Evolutionary conservation across 169 alveolate species (phyloP), one percentile per base, ranked within the genome.

Genomic region (Theileria orientalis): DNA sequence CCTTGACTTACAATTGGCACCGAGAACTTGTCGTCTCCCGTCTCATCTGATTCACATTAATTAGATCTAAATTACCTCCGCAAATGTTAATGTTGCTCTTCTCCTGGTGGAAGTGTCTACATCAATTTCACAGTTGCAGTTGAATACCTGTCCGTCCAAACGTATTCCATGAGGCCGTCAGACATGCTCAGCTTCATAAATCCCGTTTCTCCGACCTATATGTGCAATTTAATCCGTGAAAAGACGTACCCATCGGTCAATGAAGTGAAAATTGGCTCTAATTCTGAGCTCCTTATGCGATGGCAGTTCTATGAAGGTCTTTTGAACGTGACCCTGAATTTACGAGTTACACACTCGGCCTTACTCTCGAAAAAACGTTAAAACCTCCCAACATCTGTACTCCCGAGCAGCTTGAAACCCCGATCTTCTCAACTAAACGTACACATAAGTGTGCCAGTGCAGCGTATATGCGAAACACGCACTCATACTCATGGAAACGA

Each of bases 351-450:
- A 27, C 6, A 37, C 21, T n/a, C 19, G 16, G 33, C 0, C 54
- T 0, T 42, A 68, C 85, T 60, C 87, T 70, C 35, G 82, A 70
- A 41, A 79, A 80, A 51, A 70, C 51, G 9, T 87, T 85, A 70
- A 62, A 84, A 16, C 93, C 93, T 42, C 93, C 93, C 42, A 87
- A 78, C 86, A 87, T 78, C 19, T 83, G 84, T 27, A 83, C 75
- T n/a, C 93, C 93, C 14, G 91, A 84, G 68, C 93, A 87, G 23
- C 49, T 29, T 3, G 93, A 87, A 30, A 83, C 90, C 8, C 75
- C 87, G 14, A 79, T 23, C 64, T 71, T 71, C 66, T 72, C 87
- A 62, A 79, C 87, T 76, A 42, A 6, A 25, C 27, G 19, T n/a
- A 42, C 16, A 51, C 44, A 3, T n/a, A 16, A n/a, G n/a, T n/a